Base-by-base conservation (phyloP, 805 yeast species). In the Zygosaccharomyces pseudorouxii region DNA sequence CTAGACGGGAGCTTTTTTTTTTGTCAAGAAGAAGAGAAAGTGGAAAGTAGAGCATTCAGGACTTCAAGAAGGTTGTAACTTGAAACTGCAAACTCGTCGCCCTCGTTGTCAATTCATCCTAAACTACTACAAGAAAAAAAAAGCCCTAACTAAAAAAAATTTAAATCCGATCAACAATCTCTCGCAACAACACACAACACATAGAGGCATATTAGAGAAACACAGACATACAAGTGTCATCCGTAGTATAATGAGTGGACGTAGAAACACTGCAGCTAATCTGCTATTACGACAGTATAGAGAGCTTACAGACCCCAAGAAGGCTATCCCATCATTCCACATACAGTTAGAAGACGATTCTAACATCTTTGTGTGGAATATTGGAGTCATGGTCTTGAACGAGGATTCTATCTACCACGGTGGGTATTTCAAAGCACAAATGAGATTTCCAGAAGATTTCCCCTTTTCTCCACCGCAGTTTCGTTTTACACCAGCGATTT, bases 381-480 rank as follows among this genome's bases (percentile, higher is more conserved):
- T 92, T 48, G 97, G 96, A 19, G 86, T 92, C 50, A 89, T 90
- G 89, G 95, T 92, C 10, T 77, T 89, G 46, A 86, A 86, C 68
- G 82, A 85, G 58, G 97, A 89, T 54, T 88, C 96, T 12, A 82
- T 85, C 55, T 92, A 88, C 69, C 88, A 90, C 62, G 97, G 97
- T 39, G 97, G 97, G 11, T 92, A 86, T 69, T 86, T 92, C 71
- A 87, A 82, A 63, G 96, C 96, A 19, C 95, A 88, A 65, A 88
- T 92, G 96, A 78, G 84, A 57, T 92, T 92, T 70, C 98, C 98
- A 5, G 70, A 74, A 19, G 96, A 89, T 67, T 92, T 84, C 70
- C 99, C 98, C 3, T 92, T 80, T 64, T 74, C 87, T 19, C 99
- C 99, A 25, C 99, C 98, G 38, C 80, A 85, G 31, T 92, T 89